phyloP scores from a whole-genome alignment of 2,329 filamentous ascomycete genomes.

The Emmonsiellopsis sp. region DNA sequence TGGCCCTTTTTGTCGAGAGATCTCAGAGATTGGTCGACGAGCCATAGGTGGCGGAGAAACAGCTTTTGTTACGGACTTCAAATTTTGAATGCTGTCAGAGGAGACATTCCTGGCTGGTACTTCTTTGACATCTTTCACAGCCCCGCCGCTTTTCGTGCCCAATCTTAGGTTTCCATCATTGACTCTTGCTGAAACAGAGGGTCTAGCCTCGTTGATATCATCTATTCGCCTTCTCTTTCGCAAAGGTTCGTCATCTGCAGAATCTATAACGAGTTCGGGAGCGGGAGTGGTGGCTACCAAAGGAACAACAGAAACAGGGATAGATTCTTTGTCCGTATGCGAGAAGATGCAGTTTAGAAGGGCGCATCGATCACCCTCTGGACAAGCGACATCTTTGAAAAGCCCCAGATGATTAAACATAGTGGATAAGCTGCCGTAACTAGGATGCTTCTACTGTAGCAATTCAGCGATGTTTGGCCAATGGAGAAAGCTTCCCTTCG shows the following conservation, averaged over 20 bases:
- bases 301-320: conserved; percentile 6
- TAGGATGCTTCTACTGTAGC: not conserved
- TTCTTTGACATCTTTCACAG: not conserved
- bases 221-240: conserved; percentile 22
- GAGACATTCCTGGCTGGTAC: conserved; percentile 7
- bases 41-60: conserved; percentile 24
- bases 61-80: conserved; percentile 17
- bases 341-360: conserved; percentile 52
- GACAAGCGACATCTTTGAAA: conserved; percentile 46
- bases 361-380: conserved; percentile 40
- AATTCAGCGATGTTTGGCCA: not conserved
- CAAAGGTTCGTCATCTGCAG: conserved; percentile 13
- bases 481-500: not conserved
- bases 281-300: not conserved
- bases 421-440: conserved; percentile 5
- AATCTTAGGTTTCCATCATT: not conserved
- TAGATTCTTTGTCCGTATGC: conserved; percentile 30
- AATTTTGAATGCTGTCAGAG: conserved; percentile 8
- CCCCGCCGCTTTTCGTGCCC: not conserved
- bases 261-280: not conserved
- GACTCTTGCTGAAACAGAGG: not conserved
- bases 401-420: conserved; percentile 51
- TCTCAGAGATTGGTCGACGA: conserved; percentile 2
- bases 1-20: not conserved
- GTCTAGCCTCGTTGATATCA: not conserved